Base-by-base conservation (phyloP, 495 filamentous ascomycete species). In the Xylaria cubensis region DNA sequence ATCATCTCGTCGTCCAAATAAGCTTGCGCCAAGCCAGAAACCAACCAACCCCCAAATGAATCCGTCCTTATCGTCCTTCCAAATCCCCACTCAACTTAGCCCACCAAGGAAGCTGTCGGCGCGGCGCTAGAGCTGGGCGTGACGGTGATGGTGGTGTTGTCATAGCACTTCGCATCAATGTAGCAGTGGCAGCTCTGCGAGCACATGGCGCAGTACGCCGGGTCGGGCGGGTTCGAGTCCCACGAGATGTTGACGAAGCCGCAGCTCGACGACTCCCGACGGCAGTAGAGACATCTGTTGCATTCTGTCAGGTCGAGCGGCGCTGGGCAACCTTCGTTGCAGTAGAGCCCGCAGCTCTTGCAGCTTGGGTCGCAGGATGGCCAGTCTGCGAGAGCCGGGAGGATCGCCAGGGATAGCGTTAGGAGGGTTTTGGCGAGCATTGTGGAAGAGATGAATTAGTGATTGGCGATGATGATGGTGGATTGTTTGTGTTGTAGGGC, bases 181-280 rank as follows among this genome's bases (percentile, higher is more conserved):
- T 72, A 56, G 39, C 73, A 77, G 68, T 74, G 71, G 61, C 75
- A 75, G 19, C 71, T 65, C 13, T 19, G n/a, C 2, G 34, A 10
- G 55, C 75, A 77, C 21, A 64, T 48, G 24, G 58, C 73, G 66
- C 75, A 77, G 42, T 68, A 15, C 50, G 63, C 64, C 19, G 72
- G 59, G 68, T 72, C 73, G 0, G 75, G 73, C 50, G 73, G 68
- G 55, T 76, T 56, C 1, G 64, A 21, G 7, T 63, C 62, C 75
- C 73, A 71, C 0, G 61, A 56, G 46, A 77, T 61, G 32, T 58
- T 15, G 3, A 73, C 41, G 51, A 73, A 77, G 6, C 55, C 61
- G 66, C 75, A 77, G n/a, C 71, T 58, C 19, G 68, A 72, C 58
- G 71, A 75, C 69, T 77, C 75, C 12, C 75, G 75, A 19, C 75